phyloP scores from a whole-genome alignment of 768 basidiomycete species.

The Xerocomellus dryophilus region DNA sequence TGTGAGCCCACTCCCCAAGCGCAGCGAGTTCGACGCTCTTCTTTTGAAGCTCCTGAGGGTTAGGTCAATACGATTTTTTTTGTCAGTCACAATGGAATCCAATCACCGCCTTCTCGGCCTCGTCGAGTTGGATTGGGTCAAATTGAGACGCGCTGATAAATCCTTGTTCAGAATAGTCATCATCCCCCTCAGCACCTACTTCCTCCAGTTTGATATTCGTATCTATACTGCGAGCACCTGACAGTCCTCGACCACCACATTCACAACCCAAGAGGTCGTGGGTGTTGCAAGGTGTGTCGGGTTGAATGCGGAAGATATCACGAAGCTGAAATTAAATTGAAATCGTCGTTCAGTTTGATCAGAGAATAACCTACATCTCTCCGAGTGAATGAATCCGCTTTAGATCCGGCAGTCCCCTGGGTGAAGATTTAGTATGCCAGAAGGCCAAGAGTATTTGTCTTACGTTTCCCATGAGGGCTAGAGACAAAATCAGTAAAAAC shows the following conservation, averaged over 20 bases:
- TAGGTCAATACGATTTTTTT: constrained; percentile 1
- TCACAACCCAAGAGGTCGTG: constrained; percentile 87
- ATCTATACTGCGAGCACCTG: background rate
- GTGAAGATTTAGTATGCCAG: constrained; percentile 7
- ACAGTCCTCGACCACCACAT: constrained; percentile 43
- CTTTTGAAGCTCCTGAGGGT: constrained; percentile 56
- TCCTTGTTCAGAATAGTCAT: constrained; percentile 37
- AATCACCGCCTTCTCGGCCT: constrained; percentile 53
- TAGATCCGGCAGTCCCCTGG: constrained; percentile 50
- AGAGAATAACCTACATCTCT: constrained; percentile 62
- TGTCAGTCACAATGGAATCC: background rate
- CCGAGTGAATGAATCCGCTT: constrained; percentile 81
- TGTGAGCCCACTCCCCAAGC: constrained; percentile 81
- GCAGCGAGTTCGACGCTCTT: constrained; percentile 67
- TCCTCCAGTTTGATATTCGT: constrained; percentile 22
- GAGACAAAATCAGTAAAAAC: constrained; percentile 9
- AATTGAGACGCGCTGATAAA: constrained; percentile 70
- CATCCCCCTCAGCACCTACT: constrained; percentile 28
- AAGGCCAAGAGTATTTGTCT: constrained; percentile 6
- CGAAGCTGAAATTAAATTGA: constrained; percentile 54
- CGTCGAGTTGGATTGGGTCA: constrained; percentile 41
- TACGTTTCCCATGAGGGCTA: constrained; percentile 74
- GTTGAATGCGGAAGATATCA: constrained; percentile 88
- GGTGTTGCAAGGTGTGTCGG: constrained; percentile 79
- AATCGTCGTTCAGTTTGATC: background rate